Evolutionary conservation across 2,329 filamentous ascomycete species (phyloP), one percentile per base, ranked within the genome.

Genomic region (Emmonsia crescens): DNA sequence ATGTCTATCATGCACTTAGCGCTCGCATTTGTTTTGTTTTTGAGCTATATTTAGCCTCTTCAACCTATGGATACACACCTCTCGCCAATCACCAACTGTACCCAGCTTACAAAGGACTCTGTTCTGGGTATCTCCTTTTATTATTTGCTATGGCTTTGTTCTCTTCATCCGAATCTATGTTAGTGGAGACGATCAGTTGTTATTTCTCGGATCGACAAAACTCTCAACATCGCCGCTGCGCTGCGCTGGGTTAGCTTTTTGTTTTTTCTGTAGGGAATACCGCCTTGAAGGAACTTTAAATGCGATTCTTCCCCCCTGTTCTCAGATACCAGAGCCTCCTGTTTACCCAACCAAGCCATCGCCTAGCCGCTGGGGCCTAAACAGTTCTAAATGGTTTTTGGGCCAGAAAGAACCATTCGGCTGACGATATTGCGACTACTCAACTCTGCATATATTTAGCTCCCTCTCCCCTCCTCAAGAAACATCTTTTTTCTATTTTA

Each of bases 281-380:
- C 16, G 48, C 48, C 48, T 36, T 54, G 19, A 9, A 16, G 29
- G 10, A 54, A 33, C 3, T n/a, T 54, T 29, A 33, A 31, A 9
- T 36, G 12, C 5, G 19, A n/a, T 31, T 24, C 8, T 31, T 24
- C 21, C 14, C 29, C 48, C 48, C 48, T 52, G 48, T 19, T 19
- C 27, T 5, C 29, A 27, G 19, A 33, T 5, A 52, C 5, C 24
- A 52, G 29, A 52, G 27, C 49, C 49, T 31, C 49, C 14, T 2
- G 51, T 21, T 31, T 16, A 38, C 31, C 51, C n/a, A 55, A 38
- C 51, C 31, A 21, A n/a, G 19, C 27, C 51, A 55, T 36, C 31
- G 51, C 51, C 51, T 55, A 55, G 51, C 51, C 51, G 51, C 51
- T 38, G 51, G n/a, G 51, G 51, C 51, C 51, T 55, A 55, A 55